A percentile compares a stretch with the other conserved stretches of the same genome.
Evolutionary conservation across 768 basidiomycete genomes (phyloP).

Genomic region (Lactarius evosmus): DNA sequence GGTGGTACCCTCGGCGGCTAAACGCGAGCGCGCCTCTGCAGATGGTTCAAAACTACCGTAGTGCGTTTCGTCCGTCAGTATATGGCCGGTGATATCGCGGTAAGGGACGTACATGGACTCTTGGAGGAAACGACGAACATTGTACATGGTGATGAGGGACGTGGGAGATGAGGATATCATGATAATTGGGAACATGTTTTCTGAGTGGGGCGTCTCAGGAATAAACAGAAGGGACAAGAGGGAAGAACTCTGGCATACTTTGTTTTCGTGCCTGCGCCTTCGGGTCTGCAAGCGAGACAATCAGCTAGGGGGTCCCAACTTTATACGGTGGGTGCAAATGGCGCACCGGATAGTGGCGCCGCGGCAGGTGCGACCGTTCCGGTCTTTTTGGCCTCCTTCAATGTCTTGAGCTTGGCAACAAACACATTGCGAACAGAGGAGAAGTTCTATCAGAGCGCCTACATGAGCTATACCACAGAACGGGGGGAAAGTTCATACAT

Average conservation of each 20-base stretch:
- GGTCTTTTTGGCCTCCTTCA: constrained; percentile 62
- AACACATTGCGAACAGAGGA: constrained; percentile 61
- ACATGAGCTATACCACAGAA: neutral
- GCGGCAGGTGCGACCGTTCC: constrained; percentile 40
- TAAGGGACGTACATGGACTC: constrained; percentile 58
- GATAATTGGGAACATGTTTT: constrained; percentile 87
- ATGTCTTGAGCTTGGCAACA: constrained; percentile 73
- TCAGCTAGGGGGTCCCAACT: neutral
- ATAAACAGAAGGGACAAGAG: neutral
- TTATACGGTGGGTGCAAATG: neutral
- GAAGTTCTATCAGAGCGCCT: constrained; percentile 63
- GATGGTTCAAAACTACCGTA: constrained; percentile 58
- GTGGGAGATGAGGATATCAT: constrained; percentile 96
- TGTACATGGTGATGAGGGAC: constrained; percentile 95
- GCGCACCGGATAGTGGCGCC: constrained; percentile 40
- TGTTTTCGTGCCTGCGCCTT: constrained; percentile 68
- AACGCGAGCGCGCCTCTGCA: constrained; percentile 66
- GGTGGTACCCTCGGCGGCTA: constrained; percentile 65
- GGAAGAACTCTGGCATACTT: constrained; percentile 42
- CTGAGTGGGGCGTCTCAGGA: constrained; percentile 37
- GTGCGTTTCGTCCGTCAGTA: neutral
- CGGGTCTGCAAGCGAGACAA: constrained; percentile 38
- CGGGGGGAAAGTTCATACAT: constrained; percentile 48
- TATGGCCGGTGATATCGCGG: neutral
- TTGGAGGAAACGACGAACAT: constrained; percentile 91